Evolutionary conservation across 129 eudicot species (phyloP).

Genomic region (Flaveria brownii): DNA sequence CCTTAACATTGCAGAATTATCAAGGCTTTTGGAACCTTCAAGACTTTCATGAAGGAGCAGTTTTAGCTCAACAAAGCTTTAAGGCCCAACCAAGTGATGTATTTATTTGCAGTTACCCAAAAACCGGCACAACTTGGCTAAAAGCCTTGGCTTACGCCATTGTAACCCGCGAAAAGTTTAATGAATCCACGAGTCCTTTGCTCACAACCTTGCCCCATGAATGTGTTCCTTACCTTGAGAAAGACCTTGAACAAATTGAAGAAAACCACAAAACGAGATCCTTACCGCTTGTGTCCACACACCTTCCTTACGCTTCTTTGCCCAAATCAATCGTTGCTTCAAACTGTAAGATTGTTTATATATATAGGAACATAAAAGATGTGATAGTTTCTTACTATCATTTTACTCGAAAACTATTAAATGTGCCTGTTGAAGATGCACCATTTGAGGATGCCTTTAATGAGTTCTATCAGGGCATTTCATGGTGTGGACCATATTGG

Average conservation of each 20-base stretch:
- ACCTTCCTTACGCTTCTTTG: slow-evolving; percentile 33
- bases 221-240: slow-evolving; percentile 20
- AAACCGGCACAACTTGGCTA: slow-evolving; percentile 52
- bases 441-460: slow-evolving; percentile 8
- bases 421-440: neutral
- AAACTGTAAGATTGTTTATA: slow-evolving; percentile 38
- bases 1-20: slow-evolving; percentile 2
- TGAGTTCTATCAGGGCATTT: slow-evolving; percentile 12
- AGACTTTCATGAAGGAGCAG: neutral
- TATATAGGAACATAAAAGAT: slow-evolving; percentile 44
- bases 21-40: slow-evolving; percentile 35
- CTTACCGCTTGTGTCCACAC: slow-evolving; percentile 33
- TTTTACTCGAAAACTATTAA: neutral
- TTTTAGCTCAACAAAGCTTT: slow-evolving; percentile 33
- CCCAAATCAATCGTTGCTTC: slow-evolving; percentile 27
- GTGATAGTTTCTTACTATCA: slow-evolving; percentile 20
- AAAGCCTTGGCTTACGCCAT: slow-evolving; percentile 40
- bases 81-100: slow-evolving; percentile 29
- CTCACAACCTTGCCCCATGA: slow-evolving; percentile 25
- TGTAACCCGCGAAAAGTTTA: slow-evolving; percentile 11
- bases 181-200: slow-evolving; percentile 24
- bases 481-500: slow-evolving; percentile 19
- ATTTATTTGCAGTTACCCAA: slow-evolving; percentile 26
- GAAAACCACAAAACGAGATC: neutral
- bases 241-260: neutral